A percentile compares a stretch with the other conserved stretches of the same genome.
These are phyloP conservation scores for Thinopyrum elongatum DNA, from an alignment of 176 grass and related monocot species.

Conservation along the genomic window DNA sequence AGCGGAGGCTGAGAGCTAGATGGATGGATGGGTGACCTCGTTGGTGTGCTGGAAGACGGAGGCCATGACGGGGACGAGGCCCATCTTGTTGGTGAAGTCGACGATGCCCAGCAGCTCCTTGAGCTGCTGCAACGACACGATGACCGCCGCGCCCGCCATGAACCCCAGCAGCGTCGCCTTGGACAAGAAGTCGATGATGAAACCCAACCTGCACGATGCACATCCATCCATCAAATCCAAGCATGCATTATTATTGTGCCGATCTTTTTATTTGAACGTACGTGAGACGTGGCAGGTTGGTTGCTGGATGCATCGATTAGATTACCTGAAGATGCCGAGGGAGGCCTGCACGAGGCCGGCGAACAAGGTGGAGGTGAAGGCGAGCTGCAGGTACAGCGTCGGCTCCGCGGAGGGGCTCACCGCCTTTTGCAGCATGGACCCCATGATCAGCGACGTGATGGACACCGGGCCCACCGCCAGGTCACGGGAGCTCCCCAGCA, in stretches of 20 bases:
- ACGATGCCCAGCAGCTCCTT: slow-evolving; percentile 80
- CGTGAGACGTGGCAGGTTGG: too few species aligned
- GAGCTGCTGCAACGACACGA: slow-evolving; percentile 91
- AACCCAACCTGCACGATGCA: slow-evolving; percentile 48
- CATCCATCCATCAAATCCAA: too few species aligned
- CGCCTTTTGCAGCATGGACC: slow-evolving; percentile 77
- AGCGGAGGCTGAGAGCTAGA: too few species aligned
- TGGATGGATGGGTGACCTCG: slow-evolving; percentile 58
- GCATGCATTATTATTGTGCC: too few species aligned
- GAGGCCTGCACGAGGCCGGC: slow-evolving; percentile 86
- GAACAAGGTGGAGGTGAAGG: slow-evolving; percentile 88
- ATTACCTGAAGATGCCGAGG: slow-evolving; percentile 71
- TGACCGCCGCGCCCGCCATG: slow-evolving; percentile 94
- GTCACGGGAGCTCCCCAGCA: slow-evolving; percentile 83
- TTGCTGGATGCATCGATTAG: too few species aligned
- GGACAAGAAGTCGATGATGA: slow-evolving; percentile 92
- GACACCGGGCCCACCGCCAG: slow-evolving; percentile 86
- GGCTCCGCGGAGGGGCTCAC: slow-evolving; percentile 67
- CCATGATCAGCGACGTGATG: slow-evolving; percentile 93
- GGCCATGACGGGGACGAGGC: slow-evolving; percentile 73
- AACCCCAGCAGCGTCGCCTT: slow-evolving; percentile 90
- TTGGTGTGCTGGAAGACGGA: slow-evolving; percentile 68
- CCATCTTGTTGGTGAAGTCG: slow-evolving; percentile 94
- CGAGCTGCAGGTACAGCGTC: slow-evolving; percentile 82
- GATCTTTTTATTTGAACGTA: too few species aligned